Conservation (phyloP, 805 yeast species). For the Yarrowia deformans region DNA sequence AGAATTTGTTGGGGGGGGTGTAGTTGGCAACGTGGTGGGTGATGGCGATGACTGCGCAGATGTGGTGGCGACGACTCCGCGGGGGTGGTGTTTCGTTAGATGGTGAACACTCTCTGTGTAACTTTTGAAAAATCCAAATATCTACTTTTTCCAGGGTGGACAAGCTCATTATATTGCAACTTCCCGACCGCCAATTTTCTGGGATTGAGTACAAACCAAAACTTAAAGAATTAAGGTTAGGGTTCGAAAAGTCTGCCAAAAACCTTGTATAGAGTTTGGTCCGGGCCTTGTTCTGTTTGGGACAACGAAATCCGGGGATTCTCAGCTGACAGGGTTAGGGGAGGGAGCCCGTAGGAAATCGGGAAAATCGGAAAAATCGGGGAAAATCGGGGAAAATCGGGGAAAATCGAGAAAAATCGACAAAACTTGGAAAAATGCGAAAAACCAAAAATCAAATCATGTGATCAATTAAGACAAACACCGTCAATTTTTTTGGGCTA, state of each 20-base stretch:
- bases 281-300: not conserved
- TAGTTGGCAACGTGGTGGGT: too few relatives aligned
- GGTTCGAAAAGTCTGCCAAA: not conserved
- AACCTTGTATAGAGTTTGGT: not conserved
- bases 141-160: not conserved
- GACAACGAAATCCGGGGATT: slow-evolving; percentile 31
- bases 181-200: slow-evolving; percentile 14
- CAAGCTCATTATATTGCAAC: slow-evolving; percentile 32
- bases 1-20: too few relatives aligned
- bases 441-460: too few relatives aligned
- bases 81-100: too few relatives aligned
- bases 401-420: too few relatives aligned
- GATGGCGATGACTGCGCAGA: too few relatives aligned
- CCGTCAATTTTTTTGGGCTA: too few relatives aligned
- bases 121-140: not conserved
- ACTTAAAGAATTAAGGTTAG: not conserved
- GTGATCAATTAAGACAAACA: too few relatives aligned
- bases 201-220: slow-evolving; percentile 12
- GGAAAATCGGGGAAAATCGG: not conserved
- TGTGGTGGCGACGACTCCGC: too few relatives aligned
- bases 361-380: not conserved
- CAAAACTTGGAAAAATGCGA: too few relatives aligned
- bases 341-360: too few relatives aligned
- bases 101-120: too few relatives aligned
- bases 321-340: slow-evolving; percentile 35